phyloP scores from a whole-genome alignment of 176 grass and related monocot species.

The Lolium rigidum region DNA sequence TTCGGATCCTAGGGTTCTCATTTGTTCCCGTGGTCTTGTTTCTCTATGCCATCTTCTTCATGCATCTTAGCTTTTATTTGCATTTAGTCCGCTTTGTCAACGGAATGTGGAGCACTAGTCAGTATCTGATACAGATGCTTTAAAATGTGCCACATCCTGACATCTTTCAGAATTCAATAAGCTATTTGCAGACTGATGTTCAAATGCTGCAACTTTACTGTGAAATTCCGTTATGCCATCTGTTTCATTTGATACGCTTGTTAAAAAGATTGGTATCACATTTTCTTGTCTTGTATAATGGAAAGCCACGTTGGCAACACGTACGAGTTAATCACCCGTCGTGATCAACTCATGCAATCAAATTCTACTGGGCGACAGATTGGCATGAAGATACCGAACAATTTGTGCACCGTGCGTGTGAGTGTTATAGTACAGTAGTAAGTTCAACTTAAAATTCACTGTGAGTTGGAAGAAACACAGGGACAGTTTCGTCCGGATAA shows the following conservation, averaged over 20 bases:
- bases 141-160: conserved; percentile 57
- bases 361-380: background rate
- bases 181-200: conserved; percentile 7
- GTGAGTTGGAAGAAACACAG: background rate
- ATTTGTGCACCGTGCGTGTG: background rate
- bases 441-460: background rate
- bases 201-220: background rate
- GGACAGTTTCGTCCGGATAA: background rate
- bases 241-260: background rate
- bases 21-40: conserved; percentile 48
- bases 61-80: conserved; percentile 36
- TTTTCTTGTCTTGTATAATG: background rate
- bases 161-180: conserved; percentile 54
- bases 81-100: conserved; percentile 30
- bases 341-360: background rate
- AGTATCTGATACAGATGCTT: conserved; percentile 51
- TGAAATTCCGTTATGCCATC: background rate
- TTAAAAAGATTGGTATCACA: background rate
- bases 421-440: background rate
- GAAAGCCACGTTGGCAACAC: background rate
- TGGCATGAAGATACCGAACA: background rate
- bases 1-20: conserved; percentile 47
- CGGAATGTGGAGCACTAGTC: conserved; percentile 61
- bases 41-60: conserved; percentile 19
- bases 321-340: background rate